phyloP scores from a whole-genome alignment of 1,284 basidiomycete genomes.

The Trichosporon asahii region DNA sequence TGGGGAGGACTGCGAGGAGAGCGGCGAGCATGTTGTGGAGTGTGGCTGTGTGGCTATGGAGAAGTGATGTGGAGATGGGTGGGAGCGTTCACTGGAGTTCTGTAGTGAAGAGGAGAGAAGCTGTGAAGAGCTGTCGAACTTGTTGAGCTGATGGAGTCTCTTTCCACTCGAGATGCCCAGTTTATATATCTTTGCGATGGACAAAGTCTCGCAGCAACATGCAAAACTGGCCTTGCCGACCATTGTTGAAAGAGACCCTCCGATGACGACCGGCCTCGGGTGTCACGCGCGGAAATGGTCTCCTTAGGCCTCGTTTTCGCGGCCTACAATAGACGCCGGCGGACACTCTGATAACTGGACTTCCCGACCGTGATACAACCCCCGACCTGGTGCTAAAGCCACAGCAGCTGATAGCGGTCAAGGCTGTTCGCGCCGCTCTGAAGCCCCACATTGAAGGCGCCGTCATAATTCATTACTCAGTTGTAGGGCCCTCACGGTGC shows the following conservation, averaged over 20 bases:
- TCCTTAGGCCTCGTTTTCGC: no score
- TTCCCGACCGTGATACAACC: background rate
- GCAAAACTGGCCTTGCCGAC: background rate
- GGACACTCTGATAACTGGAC: background rate
- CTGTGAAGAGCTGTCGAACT: background rate
- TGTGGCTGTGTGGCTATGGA: background rate
- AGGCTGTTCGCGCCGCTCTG: background rate
- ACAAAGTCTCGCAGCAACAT: background rate
- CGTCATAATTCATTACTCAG: background rate
- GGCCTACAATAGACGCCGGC: background rate
- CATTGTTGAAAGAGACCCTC: no score
- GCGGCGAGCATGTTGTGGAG: slow-evolving; percentile 12
- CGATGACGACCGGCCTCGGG: no score
- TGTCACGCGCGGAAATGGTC: no score
- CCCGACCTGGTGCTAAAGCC: background rate
- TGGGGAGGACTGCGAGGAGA: slow-evolving; percentile 8
- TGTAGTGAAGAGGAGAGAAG: background rate
- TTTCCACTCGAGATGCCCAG: background rate
- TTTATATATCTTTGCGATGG: background rate
- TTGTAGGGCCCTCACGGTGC: background rate
- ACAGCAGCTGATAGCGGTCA: background rate
- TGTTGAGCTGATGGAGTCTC: background rate
- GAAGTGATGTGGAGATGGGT: background rate
- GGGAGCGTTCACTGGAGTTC: background rate
- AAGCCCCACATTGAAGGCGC: background rate